phyloP scores from a whole-genome alignment of 306 rosid genomes.

The Notholithocarpus densiflorus region DNA sequence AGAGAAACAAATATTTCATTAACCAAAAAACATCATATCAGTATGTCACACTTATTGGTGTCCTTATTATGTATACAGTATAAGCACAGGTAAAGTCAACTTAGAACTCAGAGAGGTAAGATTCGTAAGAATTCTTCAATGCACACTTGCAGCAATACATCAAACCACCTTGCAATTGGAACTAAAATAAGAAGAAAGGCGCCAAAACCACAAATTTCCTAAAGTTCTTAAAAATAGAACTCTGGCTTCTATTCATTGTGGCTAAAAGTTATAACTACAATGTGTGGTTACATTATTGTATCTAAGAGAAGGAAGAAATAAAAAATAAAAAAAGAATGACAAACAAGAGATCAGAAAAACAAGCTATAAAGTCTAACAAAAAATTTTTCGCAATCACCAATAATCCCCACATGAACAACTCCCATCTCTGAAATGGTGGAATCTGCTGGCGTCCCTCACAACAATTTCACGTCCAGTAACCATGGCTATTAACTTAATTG shows the following conservation, averaged over 20 bases:
- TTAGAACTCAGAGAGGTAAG: too few species aligned
- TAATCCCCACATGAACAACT: conserved; percentile 87
- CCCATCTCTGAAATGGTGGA: conserved; percentile 84
- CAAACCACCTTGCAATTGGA: background rate
- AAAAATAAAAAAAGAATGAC: background rate
- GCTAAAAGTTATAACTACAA: background rate
- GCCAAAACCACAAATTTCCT: background rate
- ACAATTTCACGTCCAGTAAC: conserved; percentile 72
- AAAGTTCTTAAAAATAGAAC: background rate
- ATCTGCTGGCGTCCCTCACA: conserved; percentile 74
- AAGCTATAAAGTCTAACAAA: conserved; percentile 2
- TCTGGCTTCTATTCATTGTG: background rate
- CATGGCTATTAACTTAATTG: conserved; percentile 67
- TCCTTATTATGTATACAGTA: too few species aligned
- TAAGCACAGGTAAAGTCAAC: too few species aligned
- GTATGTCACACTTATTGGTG: too few species aligned
- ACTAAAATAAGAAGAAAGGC: background rate
- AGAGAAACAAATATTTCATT: too few species aligned
- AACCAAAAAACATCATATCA: too few species aligned
- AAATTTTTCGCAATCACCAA: conserved; percentile 47
- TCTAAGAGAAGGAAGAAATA: background rate
- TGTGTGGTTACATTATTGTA: background rate
- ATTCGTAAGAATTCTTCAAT: background rate
- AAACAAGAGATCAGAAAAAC: background rate
- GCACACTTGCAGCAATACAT: background rate